Base-by-base conservation (phyloP, 108 stramenopile genomes). In the Fistulifera pelliculosa region DNA sequence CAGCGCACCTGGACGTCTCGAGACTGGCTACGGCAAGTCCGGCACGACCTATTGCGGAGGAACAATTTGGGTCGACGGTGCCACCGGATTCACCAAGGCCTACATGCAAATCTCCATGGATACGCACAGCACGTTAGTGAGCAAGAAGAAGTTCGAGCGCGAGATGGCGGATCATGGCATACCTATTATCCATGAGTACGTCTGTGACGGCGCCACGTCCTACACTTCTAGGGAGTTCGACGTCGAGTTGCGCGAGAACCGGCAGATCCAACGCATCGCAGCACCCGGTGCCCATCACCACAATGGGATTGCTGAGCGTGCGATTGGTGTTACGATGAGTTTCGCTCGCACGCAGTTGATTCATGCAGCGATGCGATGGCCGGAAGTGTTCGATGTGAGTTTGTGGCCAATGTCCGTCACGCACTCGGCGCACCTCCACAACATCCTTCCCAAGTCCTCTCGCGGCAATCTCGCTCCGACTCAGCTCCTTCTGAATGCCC, bases 241-340 rank as follows among this genome's bases (percentile, higher is more conserved):
- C 11, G 14, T 11, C 10, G 25, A 52, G 10, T 10, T 52, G 10
- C 25, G 10, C 7, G 28, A 23, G 25, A 39, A 25, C 7, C 23
- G 19, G 10, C 47, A 56, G 18, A 48, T 8, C 16, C 47, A 18
- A 12, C 13, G 47, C 10, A 48, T 49, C 42, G 18, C n/a, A 10
- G 39, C 18, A 7, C 18, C 21, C 17, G 55, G 55, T 15, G 55
- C 25, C 8, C 11, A 56, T 18, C 38, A 58, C 35, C 70, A 76
- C 41, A 77, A 77, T 61, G 60, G 61, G 16, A 38, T 52, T 13
- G 69, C 73, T 10, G 70, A 74, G 54, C 21, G 53, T n/a, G n/a
- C n/a, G n/a, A n/a, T n/a, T n/a, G n/a, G n/a, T n/a, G n/a, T n/a
- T n/a, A n/a, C n/a, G n/a, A n/a, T n/a, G n/a, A n/a, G n/a, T n/a